These are phyloP conservation scores for Chlorella sp. DNA, from an alignment of 139 green algal genomes.

Conservation along the genomic window DNA sequence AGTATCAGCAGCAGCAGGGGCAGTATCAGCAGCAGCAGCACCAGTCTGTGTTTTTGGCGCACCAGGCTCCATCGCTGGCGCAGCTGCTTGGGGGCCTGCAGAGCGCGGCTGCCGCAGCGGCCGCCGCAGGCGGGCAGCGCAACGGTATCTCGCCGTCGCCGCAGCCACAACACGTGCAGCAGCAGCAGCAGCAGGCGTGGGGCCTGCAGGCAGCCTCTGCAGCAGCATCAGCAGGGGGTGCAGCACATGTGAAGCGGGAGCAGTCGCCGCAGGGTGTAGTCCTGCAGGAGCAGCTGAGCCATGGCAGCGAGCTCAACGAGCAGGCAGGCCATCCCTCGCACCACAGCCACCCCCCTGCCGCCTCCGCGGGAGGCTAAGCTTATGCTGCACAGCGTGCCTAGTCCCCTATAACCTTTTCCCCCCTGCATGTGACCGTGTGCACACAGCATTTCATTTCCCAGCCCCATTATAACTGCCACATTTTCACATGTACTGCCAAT, in stretches of 20 bases:
- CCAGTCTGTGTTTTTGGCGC: background rate
- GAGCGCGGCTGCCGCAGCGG: background rate
- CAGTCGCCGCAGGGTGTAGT: background rate
- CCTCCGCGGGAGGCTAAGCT: too few relatives aligned
- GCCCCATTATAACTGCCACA: too few relatives aligned
- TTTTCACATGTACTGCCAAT: too few relatives aligned
- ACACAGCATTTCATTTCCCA: too few relatives aligned
- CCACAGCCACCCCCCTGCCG: too few relatives aligned
- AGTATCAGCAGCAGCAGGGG: background rate
- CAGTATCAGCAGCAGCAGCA: background rate
- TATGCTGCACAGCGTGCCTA: too few relatives aligned
- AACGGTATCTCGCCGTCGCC: background rate
- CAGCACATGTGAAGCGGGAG: background rate
- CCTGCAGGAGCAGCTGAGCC: conserved; percentile 3
- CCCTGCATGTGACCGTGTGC: too few relatives aligned
- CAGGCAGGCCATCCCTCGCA: background rate
- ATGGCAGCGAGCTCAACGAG: conserved; percentile 1
- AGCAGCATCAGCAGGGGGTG: background rate
- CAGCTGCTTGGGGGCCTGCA: background rate
- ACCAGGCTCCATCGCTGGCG: background rate
- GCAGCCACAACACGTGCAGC: background rate
- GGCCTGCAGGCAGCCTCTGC: background rate
- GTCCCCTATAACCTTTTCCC: too few relatives aligned
- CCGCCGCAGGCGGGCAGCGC: too few relatives aligned
- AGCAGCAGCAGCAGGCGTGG: background rate